Evolutionary conservation across 1,284 basidiomycete genomes (phyloP).

Genomic region (Tylopilus sp.): DNA sequence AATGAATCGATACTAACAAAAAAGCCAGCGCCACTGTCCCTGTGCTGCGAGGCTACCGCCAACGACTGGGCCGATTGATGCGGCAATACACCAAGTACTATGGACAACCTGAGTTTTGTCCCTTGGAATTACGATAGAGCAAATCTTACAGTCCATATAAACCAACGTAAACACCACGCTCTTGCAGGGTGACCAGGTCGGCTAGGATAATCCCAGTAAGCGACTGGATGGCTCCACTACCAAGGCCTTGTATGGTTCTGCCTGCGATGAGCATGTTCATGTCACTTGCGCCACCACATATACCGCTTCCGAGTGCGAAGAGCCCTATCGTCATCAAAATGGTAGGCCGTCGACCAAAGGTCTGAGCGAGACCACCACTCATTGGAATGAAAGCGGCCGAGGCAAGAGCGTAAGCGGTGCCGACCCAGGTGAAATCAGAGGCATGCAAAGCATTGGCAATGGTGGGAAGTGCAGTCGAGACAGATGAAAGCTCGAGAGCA

Average conservation of each 20-base stretch:
- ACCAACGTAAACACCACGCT: too few species aligned
- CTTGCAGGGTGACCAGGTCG: too few species aligned
- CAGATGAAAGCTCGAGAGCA: background rate
- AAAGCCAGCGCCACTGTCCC: slow-evolving; percentile 55
- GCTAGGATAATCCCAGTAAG: too few species aligned
- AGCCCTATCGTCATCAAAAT: background rate
- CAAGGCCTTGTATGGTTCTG: background rate
- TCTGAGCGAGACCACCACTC: slow-evolving; percentile 40
- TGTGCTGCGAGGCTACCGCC: slow-evolving; percentile 50
- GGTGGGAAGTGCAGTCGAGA: background rate
- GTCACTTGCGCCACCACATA: background rate
- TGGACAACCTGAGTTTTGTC: too few species aligned
- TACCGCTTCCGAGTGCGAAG: background rate
- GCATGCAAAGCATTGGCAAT: background rate
- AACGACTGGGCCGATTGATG: slow-evolving; percentile 46
- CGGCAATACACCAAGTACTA: slow-evolving; percentile 26
- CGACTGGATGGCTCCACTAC: too few species aligned
- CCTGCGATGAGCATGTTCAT: background rate
- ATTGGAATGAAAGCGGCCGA: slow-evolving; percentile 43
- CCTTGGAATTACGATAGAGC: too few species aligned
- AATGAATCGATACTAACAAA: slow-evolving; percentile 36
- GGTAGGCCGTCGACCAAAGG: background rate
- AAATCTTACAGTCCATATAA: too few species aligned
- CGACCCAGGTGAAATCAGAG: background rate
- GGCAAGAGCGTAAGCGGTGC: background rate